Percentiles rank a stretch among this genome's conserved stretches.
phyloP scores from a whole-genome alignment of 306 rosid species.

The Quercus glauca region DNA sequence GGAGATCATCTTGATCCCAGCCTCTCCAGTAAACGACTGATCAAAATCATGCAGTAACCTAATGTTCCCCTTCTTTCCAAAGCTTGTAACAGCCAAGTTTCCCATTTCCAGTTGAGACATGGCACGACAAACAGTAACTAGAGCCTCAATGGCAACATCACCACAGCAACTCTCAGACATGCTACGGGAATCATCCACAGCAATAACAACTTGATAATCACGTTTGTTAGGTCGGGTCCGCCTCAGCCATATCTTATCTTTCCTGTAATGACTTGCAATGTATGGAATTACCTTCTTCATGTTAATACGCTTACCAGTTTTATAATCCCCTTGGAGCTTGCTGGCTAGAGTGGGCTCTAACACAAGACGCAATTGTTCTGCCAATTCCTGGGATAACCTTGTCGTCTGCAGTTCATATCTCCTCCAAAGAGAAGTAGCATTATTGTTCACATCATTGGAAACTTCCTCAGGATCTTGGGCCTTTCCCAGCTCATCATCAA shows the following conservation, averaged over 20 bases:
- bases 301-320: conserved; percentile 86
- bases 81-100: conserved; percentile 82
- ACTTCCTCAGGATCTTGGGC: conserved; percentile 42
- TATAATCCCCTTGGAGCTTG: conserved; percentile 93
- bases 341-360: conserved; percentile 90
- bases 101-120: conserved; percentile 88
- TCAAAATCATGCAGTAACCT: conserved; percentile 81
- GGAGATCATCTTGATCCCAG: conserved; percentile 84
- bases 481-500: conserved; percentile 68
- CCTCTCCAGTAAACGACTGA: conserved; percentile 72
- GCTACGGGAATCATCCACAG: conserved; percentile 90
- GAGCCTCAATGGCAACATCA: conserved; percentile 71
- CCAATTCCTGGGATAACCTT: conserved; percentile 75
- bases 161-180: conserved; percentile 86
- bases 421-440: conserved; percentile 67
- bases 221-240: conserved; percentile 92
- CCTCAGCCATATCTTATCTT: conserved; percentile 92
- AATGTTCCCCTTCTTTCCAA: conserved; percentile 85
- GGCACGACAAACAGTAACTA: conserved; percentile 93
- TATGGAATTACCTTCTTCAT: conserved; percentile 94
- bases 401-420: conserved; percentile 72
- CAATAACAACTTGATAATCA: conserved; percentile 91
- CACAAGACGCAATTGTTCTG: conserved; percentile 91
- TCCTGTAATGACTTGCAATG: conserved; percentile 76
- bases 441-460: conserved; percentile 33